Conservation (phyloP, 306 rosid species). For the Purshia tridentata region DNA sequence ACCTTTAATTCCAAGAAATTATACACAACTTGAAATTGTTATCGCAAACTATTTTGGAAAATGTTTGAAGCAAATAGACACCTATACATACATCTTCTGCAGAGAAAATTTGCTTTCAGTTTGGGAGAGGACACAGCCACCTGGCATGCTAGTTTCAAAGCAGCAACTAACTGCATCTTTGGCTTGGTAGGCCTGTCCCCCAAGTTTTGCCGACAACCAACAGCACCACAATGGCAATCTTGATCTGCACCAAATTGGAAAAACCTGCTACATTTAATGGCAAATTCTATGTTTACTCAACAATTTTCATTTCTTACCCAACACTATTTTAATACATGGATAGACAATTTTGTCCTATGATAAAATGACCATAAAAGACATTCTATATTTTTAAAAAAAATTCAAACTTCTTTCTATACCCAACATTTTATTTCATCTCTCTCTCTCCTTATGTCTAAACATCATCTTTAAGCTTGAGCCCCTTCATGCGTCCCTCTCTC, state of each 20-base stretch:
- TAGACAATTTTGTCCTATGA: too few relatives aligned
- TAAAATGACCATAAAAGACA: too few relatives aligned
- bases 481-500: too few relatives aligned
- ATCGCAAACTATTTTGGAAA: neutral
- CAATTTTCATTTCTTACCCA: too few relatives aligned
- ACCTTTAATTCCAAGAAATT: neutral
- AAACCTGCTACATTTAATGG: constrained; percentile 80
- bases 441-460: too few relatives aligned
- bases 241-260: constrained; percentile 99
- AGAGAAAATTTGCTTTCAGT: constrained; percentile 47
- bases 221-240: constrained; percentile 97
- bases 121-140: constrained; percentile 66
- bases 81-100: constrained; percentile 41
- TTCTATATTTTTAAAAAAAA: too few relatives aligned
- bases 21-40: neutral
- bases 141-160: constrained; percentile 77
- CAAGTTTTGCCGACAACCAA: constrained; percentile 75
- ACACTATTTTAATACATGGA: too few relatives aligned
- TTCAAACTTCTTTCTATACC: too few relatives aligned
- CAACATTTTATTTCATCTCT: too few relatives aligned
- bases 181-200: constrained; percentile 76
- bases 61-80: neutral
- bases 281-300: too few relatives aligned
- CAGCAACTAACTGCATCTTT: constrained; percentile 81
- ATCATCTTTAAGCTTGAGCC: too few relatives aligned